A percentile compares a stretch with the other conserved stretches of the same genome.
phyloP scores from a whole-genome alignment of 768 basidiomycete genomes.

The Suillus luteus region DNA sequence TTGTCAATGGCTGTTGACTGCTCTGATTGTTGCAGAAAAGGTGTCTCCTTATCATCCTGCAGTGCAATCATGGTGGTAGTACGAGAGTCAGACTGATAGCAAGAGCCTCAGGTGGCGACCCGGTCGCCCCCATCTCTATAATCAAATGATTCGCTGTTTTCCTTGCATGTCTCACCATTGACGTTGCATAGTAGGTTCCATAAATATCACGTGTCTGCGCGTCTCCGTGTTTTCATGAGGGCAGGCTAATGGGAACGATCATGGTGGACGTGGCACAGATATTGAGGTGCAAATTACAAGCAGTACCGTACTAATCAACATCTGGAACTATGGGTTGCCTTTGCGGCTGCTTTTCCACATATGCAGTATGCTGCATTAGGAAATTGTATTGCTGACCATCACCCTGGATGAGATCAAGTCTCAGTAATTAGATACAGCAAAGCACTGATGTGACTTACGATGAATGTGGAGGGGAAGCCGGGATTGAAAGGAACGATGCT shows the following conservation, averaged over 20 bases:
- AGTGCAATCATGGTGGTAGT: background rate
- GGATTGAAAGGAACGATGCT: background rate
- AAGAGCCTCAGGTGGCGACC: too few relatives aligned
- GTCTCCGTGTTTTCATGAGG: too few relatives aligned
- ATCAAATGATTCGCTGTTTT: too few relatives aligned
- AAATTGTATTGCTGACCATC: background rate
- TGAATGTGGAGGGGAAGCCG: background rate
- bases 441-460: background rate
- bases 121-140: too few relatives aligned
- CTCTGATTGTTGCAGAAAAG: conserved; percentile 41
- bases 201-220: too few relatives aligned
- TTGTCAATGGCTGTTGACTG: conserved; percentile 15
- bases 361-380: background rate
- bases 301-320: background rate
- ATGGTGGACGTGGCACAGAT: too few relatives aligned
- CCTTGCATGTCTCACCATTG: too few relatives aligned
- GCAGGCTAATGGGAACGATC: too few relatives aligned
- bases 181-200: too few relatives aligned
- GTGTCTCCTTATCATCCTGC: conserved; percentile 57
- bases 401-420: background rate
- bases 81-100: too few relatives aligned
- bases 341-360: background rate
- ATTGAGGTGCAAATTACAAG: too few relatives aligned
- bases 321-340: background rate
- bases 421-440: background rate